Evolutionary conservation across 1,284 basidiomycete genomes (phyloP).

Genomic region (Pseudozyma sp.): DNA sequence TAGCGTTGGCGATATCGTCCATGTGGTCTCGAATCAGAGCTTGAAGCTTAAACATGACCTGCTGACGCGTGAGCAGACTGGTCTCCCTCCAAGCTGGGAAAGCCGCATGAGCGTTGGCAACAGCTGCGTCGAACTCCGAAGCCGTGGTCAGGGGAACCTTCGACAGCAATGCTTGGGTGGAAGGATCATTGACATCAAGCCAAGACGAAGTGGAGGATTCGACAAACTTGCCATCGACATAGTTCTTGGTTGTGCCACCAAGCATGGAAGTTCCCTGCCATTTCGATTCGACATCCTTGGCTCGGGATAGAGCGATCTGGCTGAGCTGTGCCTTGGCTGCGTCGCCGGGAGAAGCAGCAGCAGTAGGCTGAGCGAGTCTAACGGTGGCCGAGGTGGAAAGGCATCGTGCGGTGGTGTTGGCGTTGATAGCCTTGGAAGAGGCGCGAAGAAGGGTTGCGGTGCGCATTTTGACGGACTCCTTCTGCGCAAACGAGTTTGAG

Average conservation of each 20-base stretch:
- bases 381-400: slow-evolving; percentile 33
- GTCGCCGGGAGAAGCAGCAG: slow-evolving; percentile 19
- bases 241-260: slow-evolving; percentile 81
- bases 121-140: slow-evolving; percentile 86
- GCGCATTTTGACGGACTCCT: slow-evolving; percentile 17
- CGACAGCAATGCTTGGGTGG: slow-evolving; percentile 87
- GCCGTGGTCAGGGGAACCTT: slow-evolving; percentile 88
- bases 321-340: slow-evolving; percentile 43
- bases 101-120: slow-evolving; percentile 85
- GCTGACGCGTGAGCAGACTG: slow-evolving; percentile 86
- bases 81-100: slow-evolving; percentile 90
- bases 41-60: slow-evolving; percentile 79
- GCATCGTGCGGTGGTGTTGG: slow-evolving; percentile 14
- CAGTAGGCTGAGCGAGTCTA: slow-evolving; percentile 38
- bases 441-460: slow-evolving; percentile 29
- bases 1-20: slow-evolving; percentile 69
- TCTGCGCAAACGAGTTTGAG: not conserved
- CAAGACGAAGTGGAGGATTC: slow-evolving; percentile 82
- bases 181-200: slow-evolving; percentile 88
- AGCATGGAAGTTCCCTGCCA: slow-evolving; percentile 88
- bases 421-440: slow-evolving; percentile 26
- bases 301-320: slow-evolving; percentile 47
- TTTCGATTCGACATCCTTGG: slow-evolving; percentile 59
- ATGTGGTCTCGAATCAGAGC: slow-evolving; percentile 70
- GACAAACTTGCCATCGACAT: slow-evolving; percentile 86